phyloP scores from a whole-genome alignment of 495 filamentous ascomycete species.

The Hypoxylon trugodes region DNA sequence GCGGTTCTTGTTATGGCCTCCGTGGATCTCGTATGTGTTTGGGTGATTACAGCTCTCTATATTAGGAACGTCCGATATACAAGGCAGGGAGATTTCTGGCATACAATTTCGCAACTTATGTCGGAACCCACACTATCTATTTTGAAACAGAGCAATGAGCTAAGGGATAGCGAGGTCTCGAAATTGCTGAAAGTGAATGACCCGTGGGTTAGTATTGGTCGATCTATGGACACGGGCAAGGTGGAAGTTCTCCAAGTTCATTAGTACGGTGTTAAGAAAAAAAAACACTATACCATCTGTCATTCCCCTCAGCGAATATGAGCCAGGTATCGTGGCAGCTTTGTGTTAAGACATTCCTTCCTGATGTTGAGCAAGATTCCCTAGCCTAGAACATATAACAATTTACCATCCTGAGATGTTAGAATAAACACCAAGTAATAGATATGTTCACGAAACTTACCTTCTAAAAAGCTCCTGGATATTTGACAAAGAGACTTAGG shows the following conservation, averaged over 20 bases:
- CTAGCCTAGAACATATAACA: no score
- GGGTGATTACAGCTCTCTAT: background rate
- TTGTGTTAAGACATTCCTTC: no score
- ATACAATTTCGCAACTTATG: conserved; percentile 2
- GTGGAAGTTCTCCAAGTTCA: background rate
- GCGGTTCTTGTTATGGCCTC: background rate
- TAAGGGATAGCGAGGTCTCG: background rate
- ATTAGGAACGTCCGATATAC: background rate
- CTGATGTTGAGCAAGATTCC: no score
- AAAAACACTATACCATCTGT: no score
- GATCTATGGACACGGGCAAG: background rate
- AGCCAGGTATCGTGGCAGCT: no score
- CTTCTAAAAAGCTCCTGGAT: no score
- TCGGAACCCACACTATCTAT: background rate
- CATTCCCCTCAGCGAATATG: no score
- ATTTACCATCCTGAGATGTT: no score
- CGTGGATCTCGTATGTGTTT: background rate
- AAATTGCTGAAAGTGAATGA: background rate
- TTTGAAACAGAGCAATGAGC: background rate
- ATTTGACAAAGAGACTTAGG: no score
- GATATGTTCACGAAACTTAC: no score
- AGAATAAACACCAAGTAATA: no score
- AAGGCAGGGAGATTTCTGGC: conserved; percentile 1
- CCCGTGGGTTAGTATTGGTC: background rate
- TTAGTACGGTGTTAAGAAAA: background rate